phyloP scores from a whole-genome alignment of 306 rosid genomes.

The Inga oerstediana region DNA sequence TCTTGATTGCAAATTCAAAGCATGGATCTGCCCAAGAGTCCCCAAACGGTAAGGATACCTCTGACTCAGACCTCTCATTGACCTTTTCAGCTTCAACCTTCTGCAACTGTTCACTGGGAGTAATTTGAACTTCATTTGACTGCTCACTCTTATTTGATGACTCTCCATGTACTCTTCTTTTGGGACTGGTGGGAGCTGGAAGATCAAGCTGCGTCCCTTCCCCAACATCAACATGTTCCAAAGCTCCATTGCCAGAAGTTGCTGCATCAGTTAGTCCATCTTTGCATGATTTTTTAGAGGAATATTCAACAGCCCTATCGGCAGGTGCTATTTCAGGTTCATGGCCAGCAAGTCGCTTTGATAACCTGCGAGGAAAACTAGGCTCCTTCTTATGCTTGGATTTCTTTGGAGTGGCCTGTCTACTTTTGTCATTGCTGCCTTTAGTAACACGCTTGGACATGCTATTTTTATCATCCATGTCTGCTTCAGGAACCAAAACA shows the following conservation, averaged over 20 bases:
- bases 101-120: slow-evolving; percentile 41
- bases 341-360: slow-evolving; percentile 67
- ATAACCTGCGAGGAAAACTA: slow-evolving; percentile 49
- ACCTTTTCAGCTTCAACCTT: slow-evolving; percentile 45
- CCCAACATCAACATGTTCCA: slow-evolving; percentile 28
- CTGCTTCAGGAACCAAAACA: not conserved
- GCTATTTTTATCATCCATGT: not conserved
- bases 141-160: slow-evolving; percentile 35
- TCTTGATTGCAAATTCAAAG: slow-evolving; percentile 88
- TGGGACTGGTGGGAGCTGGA: slow-evolving; percentile 40
- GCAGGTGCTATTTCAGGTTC: slow-evolving; percentile 61
- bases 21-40: slow-evolving; percentile 94
- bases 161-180: slow-evolving; percentile 30
- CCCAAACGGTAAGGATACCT: slow-evolving; percentile 49
- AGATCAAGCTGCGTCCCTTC: slow-evolving; percentile 26
- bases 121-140: slow-evolving; percentile 39
- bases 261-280: slow-evolving; percentile 33
- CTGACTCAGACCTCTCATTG: slow-evolving; percentile 46
- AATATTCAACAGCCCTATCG: slow-evolving; percentile 55
- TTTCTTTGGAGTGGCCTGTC: slow-evolving; percentile 29
- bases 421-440: slow-evolving; percentile 42
- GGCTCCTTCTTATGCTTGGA: slow-evolving; percentile 62
- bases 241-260: slow-evolving; percentile 43
- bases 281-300: slow-evolving; percentile 40
- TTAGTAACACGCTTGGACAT: not conserved